Base-by-base conservation (phyloP, 1,139 yeast genomes). In the Schwanniomyces etchellsii region DNA sequence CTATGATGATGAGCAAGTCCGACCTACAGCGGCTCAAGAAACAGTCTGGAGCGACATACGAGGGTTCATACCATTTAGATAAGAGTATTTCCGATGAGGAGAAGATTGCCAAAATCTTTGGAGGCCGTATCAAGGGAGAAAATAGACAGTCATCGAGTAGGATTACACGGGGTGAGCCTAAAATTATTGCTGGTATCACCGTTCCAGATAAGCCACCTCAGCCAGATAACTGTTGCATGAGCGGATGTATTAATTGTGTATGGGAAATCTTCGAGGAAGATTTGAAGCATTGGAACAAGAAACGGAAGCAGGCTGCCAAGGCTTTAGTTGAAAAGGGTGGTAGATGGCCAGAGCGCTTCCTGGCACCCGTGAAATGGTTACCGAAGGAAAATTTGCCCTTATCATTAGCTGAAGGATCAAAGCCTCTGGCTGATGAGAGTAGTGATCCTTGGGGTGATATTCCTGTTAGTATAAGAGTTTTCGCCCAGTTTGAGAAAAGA, bases 161-260 rank as follows among this genome's bases (percentile, higher is more conserved):
- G 34, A 47, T 68, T 10, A 47, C 59, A 4, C 48, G 69, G 21
- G 69, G 70, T 4, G 53, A 61, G 28, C 65, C 74, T 1, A 44
- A 55, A 24, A 43, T 46, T 2, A 75, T 89, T 5, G 89, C 78
- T 0, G 96, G 96, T 0, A 61, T 89, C 0, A 53, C 52, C 3
- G 95, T 91, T 0, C 96, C 96, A 2, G 75, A 73, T 12, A 71
- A 70, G 47, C 98, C 98, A 1, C 65, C 62, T 4, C 95, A 86
- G 46, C 97, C 97, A 2, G 95, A 88, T 46, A 88, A 89, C 53
- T 91, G 98, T 54, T 91, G 98, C 54, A 88, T 88, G 95, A 81
- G 94, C 40, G 98, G 98, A 2, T 91, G 98, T 54, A 77, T 86
- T 24, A 85, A 89, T 55, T 91, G 98, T 56, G 97, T 91, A 2